Conservation (phyloP, 2,329 filamentous ascomycete species). For the Aphanocladium album region DNA sequence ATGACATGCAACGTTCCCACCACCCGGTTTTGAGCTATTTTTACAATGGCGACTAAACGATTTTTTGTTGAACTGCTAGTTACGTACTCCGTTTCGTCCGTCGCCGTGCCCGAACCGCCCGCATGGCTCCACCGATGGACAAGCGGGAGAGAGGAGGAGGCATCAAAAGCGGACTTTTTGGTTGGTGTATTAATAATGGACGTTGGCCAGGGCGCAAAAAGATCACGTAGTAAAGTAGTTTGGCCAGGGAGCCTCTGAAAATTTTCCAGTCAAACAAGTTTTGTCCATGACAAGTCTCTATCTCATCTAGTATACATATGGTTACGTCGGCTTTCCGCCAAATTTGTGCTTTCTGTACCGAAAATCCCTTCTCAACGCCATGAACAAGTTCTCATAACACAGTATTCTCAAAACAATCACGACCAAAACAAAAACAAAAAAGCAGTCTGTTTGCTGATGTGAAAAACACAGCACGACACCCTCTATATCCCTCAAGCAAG, state of each 20-base stretch:
- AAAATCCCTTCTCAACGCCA: no score
- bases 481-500: not conserved
- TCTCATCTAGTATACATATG: no score
- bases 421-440: no score
- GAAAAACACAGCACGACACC: not conserved
- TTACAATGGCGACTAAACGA: not conserved
- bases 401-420: no score
- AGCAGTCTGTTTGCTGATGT: no score
- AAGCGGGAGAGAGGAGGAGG: not conserved
- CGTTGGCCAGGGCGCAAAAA: not conserved
- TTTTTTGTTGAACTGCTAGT: not conserved
- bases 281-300: no score
- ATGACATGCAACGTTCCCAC: slow-evolving; percentile 8
- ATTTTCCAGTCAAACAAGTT: not conserved
- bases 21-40: slow-evolving; percentile 8
- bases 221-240: not conserved
- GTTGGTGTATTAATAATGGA: not conserved
- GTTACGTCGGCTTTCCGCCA: no score
- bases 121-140: not conserved
- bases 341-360: no score
- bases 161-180: not conserved
- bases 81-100: not conserved
- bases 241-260: not conserved
- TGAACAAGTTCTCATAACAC: no score
- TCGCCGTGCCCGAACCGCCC: not conserved